Evolutionary conservation across 2,329 filamentous ascomycete genomes (phyloP), one percentile per base, ranked within the genome.

Genomic region (Xenosphaeropsis pyriputrescens): DNA sequence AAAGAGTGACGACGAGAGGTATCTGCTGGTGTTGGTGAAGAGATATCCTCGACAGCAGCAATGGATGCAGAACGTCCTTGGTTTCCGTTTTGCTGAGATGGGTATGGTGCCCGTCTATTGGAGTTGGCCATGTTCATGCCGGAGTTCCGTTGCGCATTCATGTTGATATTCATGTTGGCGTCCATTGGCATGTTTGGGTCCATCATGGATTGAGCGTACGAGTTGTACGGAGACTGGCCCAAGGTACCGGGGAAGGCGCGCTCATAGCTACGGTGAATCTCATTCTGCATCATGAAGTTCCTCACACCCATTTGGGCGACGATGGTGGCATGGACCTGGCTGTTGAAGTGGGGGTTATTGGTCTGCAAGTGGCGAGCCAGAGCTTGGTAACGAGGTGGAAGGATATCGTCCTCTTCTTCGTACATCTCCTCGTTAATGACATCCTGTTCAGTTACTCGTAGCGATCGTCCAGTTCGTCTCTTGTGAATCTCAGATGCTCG

Each of bases 351-450:
- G n/a, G 36, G 32, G 16, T 46, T 43, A 6, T 36, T 37, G 13
- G 44, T 45, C 26, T 50, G 45, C 6, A 35, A 18, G 18, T 35
- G 33, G 13, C 14, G n/a, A 14, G 33, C 22, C 18, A 68, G 6
- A 62, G 57, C 29, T 72, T 71, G 3, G 82, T 59, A 13, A 62
- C 63, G 2, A 71, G 78, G 46, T 75, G 68, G 16, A 6, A 35
- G 55, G 40, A 88, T 82, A 47, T 93, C 84, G 38, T 93, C 86
- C 52, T 93, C 84, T 57, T 94, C 88, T 52, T 94, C 86, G 54
- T 95, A 95, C 85, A 94, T 93, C 56, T 93, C 85, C 56, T 94
- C 88, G 44, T 85, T 86, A 47, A 82, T 65, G 11, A 94, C 86
- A 59, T 91, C 86, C 51, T 91, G 73, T 57, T 88, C 81, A 18